Evolutionary conservation across 2,329 filamentous ascomycete species (phyloP), one percentile per base, ranked within the genome.

Genomic region (Stachybotrys chartarum): DNA sequence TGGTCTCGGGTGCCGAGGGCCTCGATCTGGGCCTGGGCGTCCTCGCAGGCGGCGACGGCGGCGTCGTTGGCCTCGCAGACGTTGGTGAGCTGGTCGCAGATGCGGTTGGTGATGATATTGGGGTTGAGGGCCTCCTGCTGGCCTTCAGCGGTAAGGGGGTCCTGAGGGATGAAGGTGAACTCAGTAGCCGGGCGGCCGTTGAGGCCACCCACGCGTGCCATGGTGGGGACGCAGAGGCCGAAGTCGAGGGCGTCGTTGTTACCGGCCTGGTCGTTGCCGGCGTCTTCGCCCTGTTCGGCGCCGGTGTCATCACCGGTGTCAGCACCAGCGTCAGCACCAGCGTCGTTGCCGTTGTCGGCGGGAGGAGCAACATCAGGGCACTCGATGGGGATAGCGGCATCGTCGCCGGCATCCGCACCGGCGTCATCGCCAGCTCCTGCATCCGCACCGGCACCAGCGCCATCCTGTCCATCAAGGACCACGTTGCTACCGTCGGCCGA

Each of bases 51-150:
- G 12, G 75, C 66, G 60, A 80, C 75, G 54, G 84, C 85, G 5
- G 81, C 83, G 30, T 73, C 75, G 65, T 84, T 84, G 54, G 85
- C 85, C 45, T 75, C 72, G 71, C 85, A 88, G 44, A 85, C 82
- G 71, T 87, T 88, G 65, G 70, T 78, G 56, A 88, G 77, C 73
- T 87, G 83, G 70, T 88, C 85, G 70, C 82, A 85, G 68, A 88
- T 83, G 58, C 84, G 80, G 77, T 86, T 87, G 67, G 84, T 86
- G 75, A 88, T 88, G 75, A 88, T 88, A 74, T 82, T 81, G 55
- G 85, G 85, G 80, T 88, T 88, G 50, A 88, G 75, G 8, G 85
- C 84, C 66, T 88, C 85, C 63, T 83, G 71, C 70, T 88, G 85
- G 56, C 67, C 67, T 65, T 82, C 73, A 59, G 82, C 79, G 56